A percentile compares a stretch with the other conserved stretches of the same genome.
phyloP scores from a whole-genome alignment of 2,329 filamentous ascomycete species.

The Cladosporium sp. region DNA sequence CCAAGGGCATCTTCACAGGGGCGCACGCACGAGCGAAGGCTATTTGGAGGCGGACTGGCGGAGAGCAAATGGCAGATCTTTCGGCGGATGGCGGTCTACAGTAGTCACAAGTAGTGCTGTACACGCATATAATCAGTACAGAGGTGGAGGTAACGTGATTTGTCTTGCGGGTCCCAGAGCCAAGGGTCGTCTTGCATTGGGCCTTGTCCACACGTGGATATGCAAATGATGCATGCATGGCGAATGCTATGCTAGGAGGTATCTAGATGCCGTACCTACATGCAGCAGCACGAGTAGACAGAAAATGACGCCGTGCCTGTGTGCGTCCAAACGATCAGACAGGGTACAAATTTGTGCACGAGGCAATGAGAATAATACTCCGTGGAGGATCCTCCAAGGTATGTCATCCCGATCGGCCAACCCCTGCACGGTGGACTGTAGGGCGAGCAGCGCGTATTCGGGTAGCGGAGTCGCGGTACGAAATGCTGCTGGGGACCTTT shows the following conservation, averaged over 20 bases:
- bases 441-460: background rate
- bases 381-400: background rate
- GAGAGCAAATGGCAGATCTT: background rate
- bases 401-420: background rate
- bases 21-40: background rate
- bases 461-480: background rate
- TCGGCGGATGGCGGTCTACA: background rate
- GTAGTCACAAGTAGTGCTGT: background rate
- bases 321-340: no score
- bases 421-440: background rate
- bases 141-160: background rate
- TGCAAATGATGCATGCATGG: background rate
- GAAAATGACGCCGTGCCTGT: no score
- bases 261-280: no score
- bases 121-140: background rate
- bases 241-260: no score
- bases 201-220: background rate
- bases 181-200: background rate
- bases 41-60: background rate
- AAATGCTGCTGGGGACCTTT: background rate
- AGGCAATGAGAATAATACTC: background rate
- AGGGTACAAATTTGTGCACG: no score
- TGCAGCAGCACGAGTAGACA: no score
- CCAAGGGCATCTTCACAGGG: background rate
- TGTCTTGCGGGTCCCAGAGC: background rate